Evolutionary conservation across 2,329 filamentous ascomycete genomes (phyloP).

Genomic region (Aspergillaceae sp.): DNA sequence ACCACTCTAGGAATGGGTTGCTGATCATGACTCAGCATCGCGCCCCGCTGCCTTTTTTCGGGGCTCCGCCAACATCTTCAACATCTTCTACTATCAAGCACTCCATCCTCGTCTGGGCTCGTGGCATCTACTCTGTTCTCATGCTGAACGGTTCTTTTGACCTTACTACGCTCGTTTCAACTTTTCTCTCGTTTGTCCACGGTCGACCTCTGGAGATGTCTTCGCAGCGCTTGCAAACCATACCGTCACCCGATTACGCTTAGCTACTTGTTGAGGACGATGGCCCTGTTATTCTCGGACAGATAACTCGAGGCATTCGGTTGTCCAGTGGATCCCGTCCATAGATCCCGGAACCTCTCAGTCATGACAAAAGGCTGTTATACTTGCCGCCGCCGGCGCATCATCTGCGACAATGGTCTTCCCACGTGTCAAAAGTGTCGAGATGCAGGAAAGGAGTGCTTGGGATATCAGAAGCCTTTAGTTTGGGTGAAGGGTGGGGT

Average conservation of each 20-base stretch:
- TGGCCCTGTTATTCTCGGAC: background rate
- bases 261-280: background rate
- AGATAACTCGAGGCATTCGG: background rate
- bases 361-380: conserved; percentile 36
- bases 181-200: background rate
- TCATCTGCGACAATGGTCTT: conserved; percentile 36
- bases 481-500: conserved; percentile 38
- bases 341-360: background rate
- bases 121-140: too few relatives aligned
- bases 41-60: background rate
- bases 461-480: conserved; percentile 36
- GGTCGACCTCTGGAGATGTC: background rate
- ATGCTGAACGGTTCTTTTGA: background rate
- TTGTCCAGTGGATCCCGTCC: background rate
- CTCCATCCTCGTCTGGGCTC: too few relatives aligned
- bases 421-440: conserved; percentile 36
- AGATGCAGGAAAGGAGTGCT: conserved; percentile 35
- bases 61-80: background rate
- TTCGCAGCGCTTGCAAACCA: background rate
- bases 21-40: background rate
- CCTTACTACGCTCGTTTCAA: background rate
- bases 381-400: conserved; percentile 37
- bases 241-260: background rate
- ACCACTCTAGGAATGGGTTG: background rate
- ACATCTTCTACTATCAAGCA: background rate